Evolutionary conservation across 2,329 filamentous ascomycete genomes (phyloP).

Genomic region (Zymoseptoria ardabiliae): DNA sequence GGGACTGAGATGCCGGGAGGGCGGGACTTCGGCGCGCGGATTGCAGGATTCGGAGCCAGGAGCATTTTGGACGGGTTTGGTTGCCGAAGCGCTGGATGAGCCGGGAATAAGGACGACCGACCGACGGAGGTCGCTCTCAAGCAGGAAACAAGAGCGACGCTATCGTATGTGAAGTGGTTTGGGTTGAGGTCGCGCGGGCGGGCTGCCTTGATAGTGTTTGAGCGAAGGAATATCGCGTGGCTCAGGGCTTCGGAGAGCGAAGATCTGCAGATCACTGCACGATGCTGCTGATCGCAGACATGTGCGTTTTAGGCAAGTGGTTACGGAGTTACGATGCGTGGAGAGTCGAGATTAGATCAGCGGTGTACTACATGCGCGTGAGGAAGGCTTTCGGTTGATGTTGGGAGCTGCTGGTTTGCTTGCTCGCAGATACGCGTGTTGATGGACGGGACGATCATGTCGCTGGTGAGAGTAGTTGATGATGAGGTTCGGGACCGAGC

Average conservation of each 20-base stretch:
- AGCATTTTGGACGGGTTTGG: neutral
- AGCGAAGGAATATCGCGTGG: neutral
- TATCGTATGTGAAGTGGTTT: neutral
- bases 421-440: neutral
- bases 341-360: too few species aligned
- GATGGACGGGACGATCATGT: neutral
- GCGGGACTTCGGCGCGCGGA: neutral
- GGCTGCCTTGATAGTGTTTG: neutral
- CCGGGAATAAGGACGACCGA: neutral
- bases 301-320: neutral
- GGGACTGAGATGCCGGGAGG: neutral
- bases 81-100: too few species aligned
- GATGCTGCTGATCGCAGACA: neutral
- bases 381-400: neutral
- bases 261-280: neutral
- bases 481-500: neutral
- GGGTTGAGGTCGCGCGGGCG: neutral
- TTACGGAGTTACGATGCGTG: too few species aligned
- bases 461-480: neutral
- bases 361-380: neutral
- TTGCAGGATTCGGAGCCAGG: neutral
- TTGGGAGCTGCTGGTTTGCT: neutral
- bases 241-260: neutral
- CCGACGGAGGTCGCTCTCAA: neutral
- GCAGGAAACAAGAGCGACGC: neutral